Evolutionary conservation across 257 asterid genomes (phyloP), one percentile per base, ranked within the genome.

Genomic region (Salvia miltiorrhiza): DNA sequence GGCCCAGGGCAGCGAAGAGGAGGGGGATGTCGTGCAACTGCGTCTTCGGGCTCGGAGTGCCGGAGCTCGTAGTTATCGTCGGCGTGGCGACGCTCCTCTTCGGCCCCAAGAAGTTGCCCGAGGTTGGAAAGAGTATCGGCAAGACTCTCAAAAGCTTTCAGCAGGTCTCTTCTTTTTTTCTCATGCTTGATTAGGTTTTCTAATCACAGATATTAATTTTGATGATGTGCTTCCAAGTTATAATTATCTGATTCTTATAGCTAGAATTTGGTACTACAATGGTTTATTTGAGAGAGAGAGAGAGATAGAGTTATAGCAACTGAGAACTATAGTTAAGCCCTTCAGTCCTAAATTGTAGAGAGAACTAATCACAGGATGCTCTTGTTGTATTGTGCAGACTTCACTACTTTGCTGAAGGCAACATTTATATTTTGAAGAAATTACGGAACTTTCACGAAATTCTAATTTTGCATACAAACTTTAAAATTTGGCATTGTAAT

Each of bases 21-120:
- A 87, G 74, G 44, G 90, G 96, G 5, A 17, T 90, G 32, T 88
- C 93, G 63, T 88, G 93, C 69, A 77, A 73, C 43, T 84, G 90
- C 76, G 74, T 90, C 14, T 90, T 90, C 71, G 97, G 97, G 44
- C 95, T 90, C 40, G 97, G 97, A 57, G 94, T 90, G 9, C 97
- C 97, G 37, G 97, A 90, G 79, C 86, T 90, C 58, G 96, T 69
- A 2, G 97, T 90, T 33, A 90, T 90, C 69, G 96, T 86, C 1
- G 97, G 97, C 49, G 95, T 90, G 14, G 77, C 82, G 24, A 87
- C 87, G 64, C 90, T 88, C 37, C 83, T 88, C 48, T 88, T 90
- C 69, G 97, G 97, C 4, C 96, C 97, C 21, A 88, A 80, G 78
- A 76, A 90, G 84, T 71, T 90, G 77, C 97, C 97, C 19, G 96